phyloP scores from a whole-genome alignment of 2,329 filamentous ascomycete genomes.

The Hymenoscyphus scutula region DNA sequence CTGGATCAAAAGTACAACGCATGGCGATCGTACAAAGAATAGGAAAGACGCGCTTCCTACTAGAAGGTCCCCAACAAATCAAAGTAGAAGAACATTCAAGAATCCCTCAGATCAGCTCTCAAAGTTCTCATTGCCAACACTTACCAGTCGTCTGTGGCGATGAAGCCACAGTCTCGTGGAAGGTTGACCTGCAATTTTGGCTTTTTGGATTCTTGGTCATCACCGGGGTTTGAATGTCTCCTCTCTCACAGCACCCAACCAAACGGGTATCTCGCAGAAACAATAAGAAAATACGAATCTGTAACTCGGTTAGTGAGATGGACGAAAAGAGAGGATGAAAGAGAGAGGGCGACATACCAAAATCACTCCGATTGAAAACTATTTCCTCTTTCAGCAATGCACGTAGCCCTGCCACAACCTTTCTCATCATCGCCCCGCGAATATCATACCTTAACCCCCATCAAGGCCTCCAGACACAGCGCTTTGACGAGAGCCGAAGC shows the following conservation, averaged over 20 bases:
- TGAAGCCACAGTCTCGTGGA: conserved; percentile 22
- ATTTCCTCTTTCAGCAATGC: conserved; percentile 33
- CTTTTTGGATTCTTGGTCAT: conserved; percentile 41
- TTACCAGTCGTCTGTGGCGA: conserved; percentile 24
- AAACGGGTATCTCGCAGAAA: conserved; percentile 12
- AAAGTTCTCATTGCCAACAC: conserved; percentile 40
- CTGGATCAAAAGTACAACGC: not conserved
- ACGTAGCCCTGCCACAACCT: conserved; percentile 16
- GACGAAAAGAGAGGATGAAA: not conserved
- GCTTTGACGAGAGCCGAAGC: conserved; percentile 15
- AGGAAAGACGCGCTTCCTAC: not conserved
- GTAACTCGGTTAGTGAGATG: conserved; percentile 15
- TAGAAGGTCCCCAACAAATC: conserved; percentile 8
- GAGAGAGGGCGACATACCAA: conserved; percentile 24
- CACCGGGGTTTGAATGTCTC: conserved; percentile 31
- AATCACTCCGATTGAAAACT: conserved; percentile 41
- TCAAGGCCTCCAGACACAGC: conserved; percentile 16
- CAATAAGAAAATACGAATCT: conserved; percentile 18
- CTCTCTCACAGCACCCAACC: conserved; percentile 16
- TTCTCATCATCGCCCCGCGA: conserved; percentile 13
- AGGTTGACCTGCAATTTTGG: conserved; percentile 41
- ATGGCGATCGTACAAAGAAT: not conserved
- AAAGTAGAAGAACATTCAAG: conserved; percentile 16
- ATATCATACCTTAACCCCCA: conserved; percentile 23
- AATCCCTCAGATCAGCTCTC: conserved; percentile 41